phyloP scores from a whole-genome alignment of 805 yeast genomes.

The Pichia scutulata region DNA sequence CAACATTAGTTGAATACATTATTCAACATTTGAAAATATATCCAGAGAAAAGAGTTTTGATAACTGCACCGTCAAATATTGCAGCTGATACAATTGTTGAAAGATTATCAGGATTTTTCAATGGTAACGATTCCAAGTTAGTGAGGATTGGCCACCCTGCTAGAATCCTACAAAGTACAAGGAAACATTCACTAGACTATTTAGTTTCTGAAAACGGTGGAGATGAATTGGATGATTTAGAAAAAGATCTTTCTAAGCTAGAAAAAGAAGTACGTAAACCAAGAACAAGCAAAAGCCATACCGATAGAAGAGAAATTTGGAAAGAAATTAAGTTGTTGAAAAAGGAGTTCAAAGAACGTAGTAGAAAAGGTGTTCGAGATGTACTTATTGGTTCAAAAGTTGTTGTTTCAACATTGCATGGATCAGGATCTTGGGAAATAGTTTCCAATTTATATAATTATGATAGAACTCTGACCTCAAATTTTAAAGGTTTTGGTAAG shows the following conservation, averaged over 20 bases:
- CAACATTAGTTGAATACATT: constrained; percentile 74
- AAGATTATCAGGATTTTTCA: constrained; percentile 38
- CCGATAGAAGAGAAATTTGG: constrained; percentile 62
- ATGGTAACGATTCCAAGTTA: constrained; percentile 34
- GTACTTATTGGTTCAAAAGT: constrained; percentile 56
- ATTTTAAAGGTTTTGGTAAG: constrained; percentile 6
- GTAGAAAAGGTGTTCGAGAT: constrained; percentile 52
- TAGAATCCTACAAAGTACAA: constrained; percentile 52
- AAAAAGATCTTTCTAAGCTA: constrained; percentile 5
- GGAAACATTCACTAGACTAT: constrained; percentile 70
- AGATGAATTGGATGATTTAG: constrained; percentile 49
- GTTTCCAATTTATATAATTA: constrained; percentile 35
- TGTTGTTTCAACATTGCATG: constrained; percentile 79
- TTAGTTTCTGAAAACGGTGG: constrained; percentile 53
- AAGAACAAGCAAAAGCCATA: constrained; percentile 32
- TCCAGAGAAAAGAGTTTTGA: constrained; percentile 46
- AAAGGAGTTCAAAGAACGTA: constrained; percentile 62
- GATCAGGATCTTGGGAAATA: constrained; percentile 69
- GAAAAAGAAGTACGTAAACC: constrained; percentile 44
- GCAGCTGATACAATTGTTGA: constrained; percentile 89
- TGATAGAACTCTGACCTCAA: constrained; percentile 14
- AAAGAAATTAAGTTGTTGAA: constrained; percentile 58
- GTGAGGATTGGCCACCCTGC: constrained; percentile 94
- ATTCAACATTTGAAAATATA: constrained; percentile 47
- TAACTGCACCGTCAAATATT: constrained; percentile 92